Percentiles rank a stretch among this genome's conserved stretches.
phyloP scores from a whole-genome alignment of 192 early-diverging fungal species.

The Umbelopsis ramanniana region DNA sequence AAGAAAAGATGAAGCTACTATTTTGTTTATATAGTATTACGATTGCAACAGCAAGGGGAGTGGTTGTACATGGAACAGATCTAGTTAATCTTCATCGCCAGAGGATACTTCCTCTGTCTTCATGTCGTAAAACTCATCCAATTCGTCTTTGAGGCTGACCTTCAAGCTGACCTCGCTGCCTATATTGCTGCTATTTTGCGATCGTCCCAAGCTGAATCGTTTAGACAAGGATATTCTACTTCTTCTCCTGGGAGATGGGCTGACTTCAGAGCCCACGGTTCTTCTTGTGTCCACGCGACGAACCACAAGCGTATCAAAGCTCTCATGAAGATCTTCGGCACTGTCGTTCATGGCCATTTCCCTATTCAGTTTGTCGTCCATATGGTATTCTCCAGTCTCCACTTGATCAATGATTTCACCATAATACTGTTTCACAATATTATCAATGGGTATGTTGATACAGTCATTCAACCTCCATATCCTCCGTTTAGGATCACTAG shows the following conservation, averaged over 20 bases:
- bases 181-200: not conserved
- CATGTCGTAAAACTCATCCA: constrained; percentile 6
- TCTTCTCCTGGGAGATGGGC: not conserved
- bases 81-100: constrained; percentile 9
- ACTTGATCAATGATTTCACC: not conserved
- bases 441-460: constrained; percentile 2
- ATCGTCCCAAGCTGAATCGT: not conserved
- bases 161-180: not conserved
- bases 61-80: not conserved
- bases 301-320: constrained; percentile 3
- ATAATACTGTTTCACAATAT: constrained; percentile 9
- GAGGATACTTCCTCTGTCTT: constrained; percentile 15
- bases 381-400: not conserved
- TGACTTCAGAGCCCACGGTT: not conserved
- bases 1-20: not conserved
- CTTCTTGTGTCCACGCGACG: constrained; percentile 1
- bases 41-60: not conserved
- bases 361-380: not conserved
- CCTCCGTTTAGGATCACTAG: not conserved
- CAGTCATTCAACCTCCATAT: not conserved
- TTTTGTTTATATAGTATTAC: not conserved
- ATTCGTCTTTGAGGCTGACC: not conserved
- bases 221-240: constrained; percentile 6
- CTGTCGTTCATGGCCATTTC: not conserved
- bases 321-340: not conserved